phyloP scores from a whole-genome alignment of 805 yeast species.

The Cyberlindnera japonica region DNA sequence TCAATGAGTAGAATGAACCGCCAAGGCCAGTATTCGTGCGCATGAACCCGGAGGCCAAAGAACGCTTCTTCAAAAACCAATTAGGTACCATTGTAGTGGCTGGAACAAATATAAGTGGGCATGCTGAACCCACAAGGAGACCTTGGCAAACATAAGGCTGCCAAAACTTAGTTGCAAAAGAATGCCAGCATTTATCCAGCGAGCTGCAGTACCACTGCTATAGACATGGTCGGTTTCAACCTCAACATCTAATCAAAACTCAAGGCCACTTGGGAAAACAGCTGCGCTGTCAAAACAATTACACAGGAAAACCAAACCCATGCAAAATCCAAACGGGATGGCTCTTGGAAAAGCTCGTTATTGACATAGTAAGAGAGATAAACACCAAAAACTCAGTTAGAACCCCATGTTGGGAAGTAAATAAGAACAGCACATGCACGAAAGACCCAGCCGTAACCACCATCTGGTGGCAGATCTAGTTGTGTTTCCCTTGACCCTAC shows the following conservation, averaged over 20 bases:
- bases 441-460: conserved; percentile 68
- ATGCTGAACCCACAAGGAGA: conserved; percentile 48
- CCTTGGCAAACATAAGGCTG: conserved; percentile 69
- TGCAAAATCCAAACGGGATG: conserved; percentile 56
- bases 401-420: conserved; percentile 69
- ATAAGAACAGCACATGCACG: conserved; percentile 47
- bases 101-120: conserved; percentile 55
- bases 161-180: conserved; percentile 58
- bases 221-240: conserved; percentile 39
- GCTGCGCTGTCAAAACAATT: conserved; percentile 52
- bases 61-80: conserved; percentile 65
- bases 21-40: conserved; percentile 52
- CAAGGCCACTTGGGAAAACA: conserved; percentile 56
- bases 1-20: conserved; percentile 42
- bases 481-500: not conserved
- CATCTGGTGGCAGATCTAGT: conserved; percentile 49
- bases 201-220: conserved; percentile 53
- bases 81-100: conserved; percentile 59
- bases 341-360: conserved; percentile 48
- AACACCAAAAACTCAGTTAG: conserved; percentile 55
- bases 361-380: conserved; percentile 56
- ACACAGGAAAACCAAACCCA: conserved; percentile 68
- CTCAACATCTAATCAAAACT: conserved; percentile 48
- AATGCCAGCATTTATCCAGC: conserved; percentile 56
- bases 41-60: conserved; percentile 46